Conservation (phyloP, 2,329 filamentous ascomycete genomes). For the Talaromyces sp. region DNA sequence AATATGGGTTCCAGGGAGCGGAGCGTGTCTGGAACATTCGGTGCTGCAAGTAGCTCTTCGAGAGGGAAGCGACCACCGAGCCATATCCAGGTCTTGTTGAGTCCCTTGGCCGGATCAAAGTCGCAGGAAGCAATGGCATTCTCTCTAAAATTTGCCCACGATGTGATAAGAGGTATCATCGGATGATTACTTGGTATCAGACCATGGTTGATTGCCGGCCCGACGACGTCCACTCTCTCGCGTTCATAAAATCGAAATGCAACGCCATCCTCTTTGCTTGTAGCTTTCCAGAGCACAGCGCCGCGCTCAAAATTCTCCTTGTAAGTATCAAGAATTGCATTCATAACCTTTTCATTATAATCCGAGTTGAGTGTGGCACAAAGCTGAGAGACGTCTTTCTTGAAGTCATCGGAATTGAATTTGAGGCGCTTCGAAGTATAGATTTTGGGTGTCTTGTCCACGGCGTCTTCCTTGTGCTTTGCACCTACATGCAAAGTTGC, state of each 20-base stretch:
- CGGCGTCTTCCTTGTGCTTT: background rate
- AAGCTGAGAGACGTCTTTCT: constrained; percentile 8
- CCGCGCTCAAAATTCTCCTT: constrained; percentile 9
- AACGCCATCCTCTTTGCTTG: constrained; percentile 11
- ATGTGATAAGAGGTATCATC: constrained; percentile 11
- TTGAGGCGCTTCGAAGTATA: background rate
- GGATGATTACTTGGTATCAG: background rate
- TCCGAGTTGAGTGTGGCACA: background rate
- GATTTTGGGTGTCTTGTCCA: background rate
- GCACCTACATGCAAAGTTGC: background rate
- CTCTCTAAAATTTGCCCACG: constrained; percentile 7
- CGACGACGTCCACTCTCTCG: constrained; percentile 9
- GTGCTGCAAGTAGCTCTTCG: background rate
- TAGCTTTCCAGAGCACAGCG: constrained; percentile 16
- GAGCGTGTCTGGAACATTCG: background rate
- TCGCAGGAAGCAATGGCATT: constrained; percentile 15
- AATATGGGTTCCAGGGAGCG: background rate
- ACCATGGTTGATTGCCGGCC: constrained; percentile 2
- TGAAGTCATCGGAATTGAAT: constrained; percentile 4
- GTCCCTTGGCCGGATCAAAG: constrained; percentile 12
- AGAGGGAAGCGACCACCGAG: constrained; percentile 6
- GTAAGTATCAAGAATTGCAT: constrained; percentile 11
- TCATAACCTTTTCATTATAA: background rate
- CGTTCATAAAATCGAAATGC: constrained; percentile 17
- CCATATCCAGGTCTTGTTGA: constrained; percentile 16